Evolutionary conservation across 139 green algal species (phyloP), one percentile per base, ranked within the genome.

Genomic region (Asterochloris erici): DNA sequence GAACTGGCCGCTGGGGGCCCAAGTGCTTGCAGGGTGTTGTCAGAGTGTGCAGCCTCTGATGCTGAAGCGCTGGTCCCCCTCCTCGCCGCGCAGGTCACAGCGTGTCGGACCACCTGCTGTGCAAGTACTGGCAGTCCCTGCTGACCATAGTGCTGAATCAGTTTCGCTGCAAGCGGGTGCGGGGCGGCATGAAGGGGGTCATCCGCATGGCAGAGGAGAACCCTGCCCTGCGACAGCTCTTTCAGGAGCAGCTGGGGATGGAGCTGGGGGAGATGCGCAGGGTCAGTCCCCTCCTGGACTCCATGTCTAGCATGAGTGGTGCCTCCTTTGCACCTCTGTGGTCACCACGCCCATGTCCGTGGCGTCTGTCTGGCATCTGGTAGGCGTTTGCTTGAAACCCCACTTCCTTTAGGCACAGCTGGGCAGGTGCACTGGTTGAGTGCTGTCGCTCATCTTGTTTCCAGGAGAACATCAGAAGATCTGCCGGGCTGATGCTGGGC

Each of bases 21-120:
- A 63, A 26, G 28, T 78, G 4, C 6, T 63, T 78, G 10, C 11
- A 64, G 14, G 15, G n/a, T 21, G 73, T 38, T 78, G 73, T 16
- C n/a, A 62, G 29, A 14, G 71, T 14, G 15, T 54, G 47, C 10
- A 63, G n/a, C 14, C 23, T 60, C 0, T 21, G 0, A 54, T 54
- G 38, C 38, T 54, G 38, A 54, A 54, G 38, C 38, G 38, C 38
- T 54, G 38, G 38, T 54, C 6, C 38, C 38, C 27, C 26, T 54
- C 27, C 15, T 14, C 12, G 60, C 19, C 60, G 23, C n/a, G 61
- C 81, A 81, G 81, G 81, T 26, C 47, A 68, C 21, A 75, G 81
- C n/a, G 81, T 84, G 74, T 11, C 60, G 17, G 61, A 86, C 68
- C 82, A 86, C 61, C 28, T 83, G 19, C 82, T 86, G 63, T 63